A percentile compares a stretch with the other conserved stretches of the same genome.
These are phyloP conservation scores for Blastobotrys chiropterorum DNA, from an alignment of 805 yeast species.

Conservation along the genomic window DNA sequence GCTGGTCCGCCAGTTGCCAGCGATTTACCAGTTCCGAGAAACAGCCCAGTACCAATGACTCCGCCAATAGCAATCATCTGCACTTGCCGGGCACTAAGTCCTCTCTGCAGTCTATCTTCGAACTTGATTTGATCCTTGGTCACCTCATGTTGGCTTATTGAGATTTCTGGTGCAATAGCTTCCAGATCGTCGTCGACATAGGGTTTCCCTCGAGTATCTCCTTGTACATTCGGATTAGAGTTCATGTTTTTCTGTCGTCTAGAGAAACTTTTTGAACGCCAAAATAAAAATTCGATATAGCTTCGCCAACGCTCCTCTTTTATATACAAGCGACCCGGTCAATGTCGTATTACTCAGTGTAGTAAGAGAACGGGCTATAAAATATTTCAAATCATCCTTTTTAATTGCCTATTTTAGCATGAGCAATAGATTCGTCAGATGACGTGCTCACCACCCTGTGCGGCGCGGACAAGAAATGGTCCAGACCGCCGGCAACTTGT, in stretches of 20 bases:
- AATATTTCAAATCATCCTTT: neutral
- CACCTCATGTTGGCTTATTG: neutral
- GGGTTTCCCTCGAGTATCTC: no score
- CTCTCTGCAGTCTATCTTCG: conserved; percentile 22
- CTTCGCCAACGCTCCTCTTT: no score
- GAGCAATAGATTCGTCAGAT: neutral
- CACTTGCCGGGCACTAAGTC: conserved; percentile 41
- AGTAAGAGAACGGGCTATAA: no score
- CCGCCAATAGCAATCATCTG: conserved; percentile 73
- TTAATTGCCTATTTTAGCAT: neutral
- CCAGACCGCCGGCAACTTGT: no score
- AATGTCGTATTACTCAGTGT: no score
- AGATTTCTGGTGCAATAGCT: neutral
- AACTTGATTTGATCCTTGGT: neutral
- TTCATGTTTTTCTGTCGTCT: neutral
- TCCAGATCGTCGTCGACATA: neutral
- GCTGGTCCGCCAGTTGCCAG: conserved; percentile 48
- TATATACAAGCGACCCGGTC: no score
- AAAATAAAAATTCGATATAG: no score
- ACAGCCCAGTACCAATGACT: conserved; percentile 66
- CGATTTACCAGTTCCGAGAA: conserved; percentile 45
- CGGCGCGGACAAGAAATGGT: no score
- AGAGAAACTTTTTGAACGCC: no score
- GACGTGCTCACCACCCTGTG: no score
- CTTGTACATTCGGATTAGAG: no score